These are phyloP conservation scores for Colletotrichum lindemuthianum DNA, from an alignment of 2,329 filamentous ascomycete species.

Conservation along the genomic window DNA sequence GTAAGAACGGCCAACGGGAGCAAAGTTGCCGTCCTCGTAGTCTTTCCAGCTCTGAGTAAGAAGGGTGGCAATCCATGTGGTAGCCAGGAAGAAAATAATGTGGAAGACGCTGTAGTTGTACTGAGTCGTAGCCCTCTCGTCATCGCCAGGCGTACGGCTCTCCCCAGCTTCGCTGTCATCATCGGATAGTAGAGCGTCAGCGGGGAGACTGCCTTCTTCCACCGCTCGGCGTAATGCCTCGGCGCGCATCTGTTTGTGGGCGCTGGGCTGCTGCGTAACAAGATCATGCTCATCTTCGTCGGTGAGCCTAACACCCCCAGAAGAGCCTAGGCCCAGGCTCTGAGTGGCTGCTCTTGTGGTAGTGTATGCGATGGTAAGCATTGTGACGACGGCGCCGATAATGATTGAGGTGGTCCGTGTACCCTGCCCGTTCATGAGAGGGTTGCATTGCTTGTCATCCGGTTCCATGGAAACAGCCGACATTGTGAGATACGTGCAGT, in stretches of 20 bases:
- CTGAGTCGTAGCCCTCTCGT: constrained; percentile 88
- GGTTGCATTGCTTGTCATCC: constrained; percentile 93
- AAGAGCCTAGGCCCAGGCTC: constrained; percentile 74
- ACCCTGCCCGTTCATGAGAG: constrained; percentile 84
- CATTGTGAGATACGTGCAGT: constrained; percentile 99
- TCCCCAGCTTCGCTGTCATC: constrained; percentile 73
- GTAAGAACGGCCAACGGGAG: constrained; percentile 92
- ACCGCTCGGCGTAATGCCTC: constrained; percentile 92
- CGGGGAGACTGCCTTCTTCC: constrained; percentile 90
- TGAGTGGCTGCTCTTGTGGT: constrained; percentile 96
- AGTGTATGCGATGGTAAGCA: constrained; percentile 96
- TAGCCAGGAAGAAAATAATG: constrained; percentile 96
- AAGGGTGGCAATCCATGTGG: constrained; percentile 93
- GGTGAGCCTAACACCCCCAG: constrained; percentile 68
- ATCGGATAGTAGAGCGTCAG: constrained; percentile 84
- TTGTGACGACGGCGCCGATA: constrained; percentile 93
- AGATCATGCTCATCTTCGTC: constrained; percentile 87
- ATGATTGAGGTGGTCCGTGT: constrained; percentile 91
- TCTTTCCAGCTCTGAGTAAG: constrained; percentile 78
- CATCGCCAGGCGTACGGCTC: constrained; percentile 74
- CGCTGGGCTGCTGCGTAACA: constrained; percentile 83
- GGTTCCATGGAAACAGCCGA: constrained; percentile 99
- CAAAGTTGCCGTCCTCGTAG: constrained; percentile 77
- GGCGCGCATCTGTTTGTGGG: constrained; percentile 89
- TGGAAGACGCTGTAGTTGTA: constrained; percentile 98